Base-by-base conservation (phyloP, 2,329 filamentous ascomycete genomes). In the Elsinoe batatas region DNA sequence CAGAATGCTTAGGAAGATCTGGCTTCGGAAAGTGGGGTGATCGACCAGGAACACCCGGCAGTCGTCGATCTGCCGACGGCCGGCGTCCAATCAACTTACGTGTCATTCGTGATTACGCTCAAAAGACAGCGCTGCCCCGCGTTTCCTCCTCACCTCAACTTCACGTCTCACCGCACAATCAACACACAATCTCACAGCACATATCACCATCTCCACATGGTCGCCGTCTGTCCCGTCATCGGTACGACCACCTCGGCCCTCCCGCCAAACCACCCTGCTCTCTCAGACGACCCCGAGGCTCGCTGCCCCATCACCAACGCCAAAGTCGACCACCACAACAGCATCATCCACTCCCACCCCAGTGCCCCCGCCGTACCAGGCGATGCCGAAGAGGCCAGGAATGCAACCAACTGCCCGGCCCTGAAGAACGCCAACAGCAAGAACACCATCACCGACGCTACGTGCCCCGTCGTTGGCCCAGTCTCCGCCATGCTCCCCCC, bases 281-380 rank as follows among this genome's bases (percentile, higher is more conserved):
- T 72, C 59, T 67, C 72, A 61, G 57, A 61, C 54, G 65, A 71
- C 57, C 68, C 71, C 32, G 72, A 72, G 43, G 71, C 72, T 30
- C 64, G 70, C 60, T 75, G 72, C 66, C 72, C 72, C 0, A 64
- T 74, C 5, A 72, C 73, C 56, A 73, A 73, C 60, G 73, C 73
- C 43, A 73, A 67, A 40, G 72, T 72, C 53, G 67, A 68, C 56
- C 72, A 75, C 64, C 73, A 75, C 65, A 69, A 71, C 62, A 69
- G 68, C 63, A 66, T 71, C 36, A 62, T 64, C 50, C 65, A 67
- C 59, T 67, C 69, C 62, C 72, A 74, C 63, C 72, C 72, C 8
- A 64, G 66, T 12, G 64, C 69, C 30, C 65, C 68, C 5, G 59
- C 64, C 32, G 64, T 69, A 22, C 65, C 68, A 3, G 59, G 64